Conservation (phyloP, 495 filamentous ascomycete genomes). For the Hypoxylon perforatum region DNA sequence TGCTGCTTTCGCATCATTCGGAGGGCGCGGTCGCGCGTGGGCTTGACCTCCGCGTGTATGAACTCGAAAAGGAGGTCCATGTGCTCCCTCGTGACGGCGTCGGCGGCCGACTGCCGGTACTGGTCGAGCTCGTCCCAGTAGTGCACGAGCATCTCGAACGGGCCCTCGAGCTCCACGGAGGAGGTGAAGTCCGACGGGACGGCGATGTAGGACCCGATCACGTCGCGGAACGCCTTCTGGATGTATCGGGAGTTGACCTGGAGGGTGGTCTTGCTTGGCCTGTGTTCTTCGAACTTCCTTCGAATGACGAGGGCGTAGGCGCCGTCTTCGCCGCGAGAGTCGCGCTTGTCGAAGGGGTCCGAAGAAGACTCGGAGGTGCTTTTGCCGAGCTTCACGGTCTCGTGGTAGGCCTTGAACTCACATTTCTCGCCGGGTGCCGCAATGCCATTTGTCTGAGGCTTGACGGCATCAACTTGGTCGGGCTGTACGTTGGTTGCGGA, state of each 20-base stretch:
- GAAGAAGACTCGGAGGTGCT: slow-evolving; percentile 11
- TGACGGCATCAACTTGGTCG: neutral
- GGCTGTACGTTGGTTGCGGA: neutral
- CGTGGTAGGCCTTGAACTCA: slow-evolving; percentile 45
- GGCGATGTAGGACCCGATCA: slow-evolving; percentile 53
- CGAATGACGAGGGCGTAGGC: slow-evolving; percentile 53
- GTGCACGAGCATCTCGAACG: slow-evolving; percentile 46
- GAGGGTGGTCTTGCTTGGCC: slow-evolving; percentile 47
- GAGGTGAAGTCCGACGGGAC: slow-evolving; percentile 50
- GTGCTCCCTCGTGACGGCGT: slow-evolving; percentile 44
- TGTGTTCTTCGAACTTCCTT: slow-evolving; percentile 37
- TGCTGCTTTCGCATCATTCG: slow-evolving; percentile 44
- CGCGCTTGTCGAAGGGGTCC: slow-evolving; percentile 33
- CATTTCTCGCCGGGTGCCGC: slow-evolving; percentile 29
- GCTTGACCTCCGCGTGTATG: slow-evolving; percentile 45
- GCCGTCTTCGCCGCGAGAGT: slow-evolving; percentile 27
- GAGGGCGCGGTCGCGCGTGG: slow-evolving; percentile 41
- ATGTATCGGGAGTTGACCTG: slow-evolving; percentile 59
- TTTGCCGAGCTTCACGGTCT: slow-evolving; percentile 34
- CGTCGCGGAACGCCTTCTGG: slow-evolving; percentile 46
- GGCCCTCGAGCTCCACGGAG: slow-evolving; percentile 41
- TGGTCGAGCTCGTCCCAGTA: slow-evolving; percentile 49
- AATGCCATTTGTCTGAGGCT: slow-evolving; percentile 2
- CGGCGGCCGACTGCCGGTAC: slow-evolving; percentile 41
- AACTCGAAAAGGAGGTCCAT: slow-evolving; percentile 50